Conservation (phyloP, 2,329 filamentous ascomycete genomes). For the Aspergillus calidoustus region DNA sequence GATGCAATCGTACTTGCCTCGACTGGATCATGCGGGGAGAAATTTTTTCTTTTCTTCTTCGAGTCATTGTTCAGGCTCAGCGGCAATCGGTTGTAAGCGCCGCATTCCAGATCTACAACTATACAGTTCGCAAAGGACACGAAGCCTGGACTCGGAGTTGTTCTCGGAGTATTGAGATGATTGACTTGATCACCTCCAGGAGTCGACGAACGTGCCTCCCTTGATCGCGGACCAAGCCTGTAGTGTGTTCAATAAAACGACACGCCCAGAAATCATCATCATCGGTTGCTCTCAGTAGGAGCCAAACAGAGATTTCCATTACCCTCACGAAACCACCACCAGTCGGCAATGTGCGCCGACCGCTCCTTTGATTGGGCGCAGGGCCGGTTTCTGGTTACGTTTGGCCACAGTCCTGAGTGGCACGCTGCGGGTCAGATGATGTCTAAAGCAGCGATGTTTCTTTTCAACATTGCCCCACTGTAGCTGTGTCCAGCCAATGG, state of each 20-base stretch:
- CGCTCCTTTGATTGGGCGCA: slow-evolving; percentile 33
- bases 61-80: slow-evolving; percentile 1
- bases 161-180: not conserved
- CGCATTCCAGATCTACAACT: not conserved
- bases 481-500: slow-evolving; percentile 7
- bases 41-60: slow-evolving; percentile 8
- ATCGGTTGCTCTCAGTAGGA: slow-evolving; percentile 17
- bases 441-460: slow-evolving; percentile 7
- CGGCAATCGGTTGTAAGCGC: slow-evolving; percentile 8
- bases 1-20: slow-evolving; percentile 21
- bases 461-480: not conserved
- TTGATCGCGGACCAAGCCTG: not conserved
- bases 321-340: slow-evolving; percentile 34
- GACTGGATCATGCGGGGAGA: slow-evolving; percentile 18
- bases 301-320: slow-evolving; percentile 31
- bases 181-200: not conserved
- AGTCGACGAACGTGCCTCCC: not conserved
- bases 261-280: slow-evolving; percentile 11
- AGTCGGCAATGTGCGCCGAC: slow-evolving; percentile 12
- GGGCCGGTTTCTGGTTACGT: slow-evolving; percentile 45
- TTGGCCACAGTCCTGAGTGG: slow-evolving; percentile 28
- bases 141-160: not conserved
- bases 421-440: slow-evolving; percentile 40
- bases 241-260: slow-evolving; percentile 4
- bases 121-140: not conserved